Evolutionary conservation across 2,329 filamentous ascomycete genomes (phyloP).

Genomic region (Mollisiaceae sp.): DNA sequence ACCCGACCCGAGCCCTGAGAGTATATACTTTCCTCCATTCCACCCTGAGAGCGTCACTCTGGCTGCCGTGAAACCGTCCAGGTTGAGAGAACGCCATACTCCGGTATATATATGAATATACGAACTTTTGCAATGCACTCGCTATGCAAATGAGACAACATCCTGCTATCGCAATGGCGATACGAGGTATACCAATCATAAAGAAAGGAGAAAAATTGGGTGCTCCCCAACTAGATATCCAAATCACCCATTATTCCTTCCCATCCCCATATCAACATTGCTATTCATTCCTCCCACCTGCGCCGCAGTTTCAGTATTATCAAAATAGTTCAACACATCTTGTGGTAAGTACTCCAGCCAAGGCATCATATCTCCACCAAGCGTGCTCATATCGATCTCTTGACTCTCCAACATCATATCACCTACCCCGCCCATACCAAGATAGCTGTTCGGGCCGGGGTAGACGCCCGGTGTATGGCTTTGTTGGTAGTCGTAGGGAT

Average conservation of each 20-base stretch:
- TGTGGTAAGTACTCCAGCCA: constrained; percentile 77
- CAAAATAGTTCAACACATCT: constrained; percentile 65
- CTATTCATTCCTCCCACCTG: not conserved
- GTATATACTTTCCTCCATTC: not conserved
- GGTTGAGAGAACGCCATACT: not conserved
- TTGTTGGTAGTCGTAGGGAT: constrained; percentile 28
- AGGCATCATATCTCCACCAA: constrained; percentile 73
- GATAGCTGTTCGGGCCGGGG: constrained; percentile 26
- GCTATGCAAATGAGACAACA: not conserved
- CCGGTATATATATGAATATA: constrained; percentile 1
- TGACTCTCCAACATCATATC: constrained; percentile 76
- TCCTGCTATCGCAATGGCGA: too few species aligned
- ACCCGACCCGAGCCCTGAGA: not conserved
- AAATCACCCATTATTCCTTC: constrained; percentile 1
- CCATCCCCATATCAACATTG: not conserved
- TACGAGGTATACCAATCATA: too few species aligned
- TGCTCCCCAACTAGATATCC: not conserved
- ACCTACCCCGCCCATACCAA: constrained; percentile 38
- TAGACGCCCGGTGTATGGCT: constrained; percentile 22
- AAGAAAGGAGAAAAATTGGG: not conserved
- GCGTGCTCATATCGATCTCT: constrained; percentile 74
- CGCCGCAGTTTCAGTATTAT: constrained; percentile 13
- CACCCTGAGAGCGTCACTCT: not conserved
- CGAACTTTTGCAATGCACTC: not conserved
- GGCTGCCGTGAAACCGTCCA: not conserved